Evolutionary conservation across 2,329 filamentous ascomycete species (phyloP).

Genomic region (Ceratocystis cacaofunesta): DNA sequence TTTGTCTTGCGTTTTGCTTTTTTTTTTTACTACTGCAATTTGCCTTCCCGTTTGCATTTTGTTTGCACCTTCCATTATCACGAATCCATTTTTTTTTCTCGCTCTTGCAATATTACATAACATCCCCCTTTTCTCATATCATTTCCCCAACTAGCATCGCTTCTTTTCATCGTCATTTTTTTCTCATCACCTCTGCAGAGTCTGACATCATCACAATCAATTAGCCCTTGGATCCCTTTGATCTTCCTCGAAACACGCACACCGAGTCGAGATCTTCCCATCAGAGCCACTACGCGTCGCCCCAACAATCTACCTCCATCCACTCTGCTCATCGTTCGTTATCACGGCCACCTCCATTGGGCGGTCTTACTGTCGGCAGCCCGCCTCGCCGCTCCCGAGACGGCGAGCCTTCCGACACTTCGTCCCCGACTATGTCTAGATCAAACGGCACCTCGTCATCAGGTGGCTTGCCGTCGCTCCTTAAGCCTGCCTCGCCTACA

Average conservation of each 20-base stretch:
- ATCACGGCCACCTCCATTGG: conserved; percentile 24
- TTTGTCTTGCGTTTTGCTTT: conserved; percentile 10
- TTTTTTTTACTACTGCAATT: conserved; percentile 15
- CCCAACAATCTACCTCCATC: conserved; percentile 26
- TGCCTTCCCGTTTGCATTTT: conserved; percentile 1
- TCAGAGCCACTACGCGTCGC: conserved; percentile 33
- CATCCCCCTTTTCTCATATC: background rate
- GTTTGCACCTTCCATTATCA: conserved; percentile 11
- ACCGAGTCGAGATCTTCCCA: conserved; percentile 1
- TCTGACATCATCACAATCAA: background rate
- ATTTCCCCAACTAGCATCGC: background rate
- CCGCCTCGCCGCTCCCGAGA: conserved; percentile 3
- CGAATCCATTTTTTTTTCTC: conserved; percentile 15
- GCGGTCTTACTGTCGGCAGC: conserved; percentile 10
- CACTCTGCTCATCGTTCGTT: conserved; percentile 37
- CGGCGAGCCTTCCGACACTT: conserved; percentile 26
- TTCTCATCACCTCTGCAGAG: background rate
- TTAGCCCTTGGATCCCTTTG: conserved; percentile 5
- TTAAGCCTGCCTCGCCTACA: conserved; percentile 17
- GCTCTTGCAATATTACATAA: background rate
- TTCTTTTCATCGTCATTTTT: background rate
- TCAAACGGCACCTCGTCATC: conserved; percentile 12
- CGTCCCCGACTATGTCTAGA: conserved; percentile 29
- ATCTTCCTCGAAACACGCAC: conserved; percentile 7
- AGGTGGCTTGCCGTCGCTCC: conserved; percentile 16